phyloP scores from a whole-genome alignment of 371 early-diverging fungal species.

The Coemansia sp. region DNA sequence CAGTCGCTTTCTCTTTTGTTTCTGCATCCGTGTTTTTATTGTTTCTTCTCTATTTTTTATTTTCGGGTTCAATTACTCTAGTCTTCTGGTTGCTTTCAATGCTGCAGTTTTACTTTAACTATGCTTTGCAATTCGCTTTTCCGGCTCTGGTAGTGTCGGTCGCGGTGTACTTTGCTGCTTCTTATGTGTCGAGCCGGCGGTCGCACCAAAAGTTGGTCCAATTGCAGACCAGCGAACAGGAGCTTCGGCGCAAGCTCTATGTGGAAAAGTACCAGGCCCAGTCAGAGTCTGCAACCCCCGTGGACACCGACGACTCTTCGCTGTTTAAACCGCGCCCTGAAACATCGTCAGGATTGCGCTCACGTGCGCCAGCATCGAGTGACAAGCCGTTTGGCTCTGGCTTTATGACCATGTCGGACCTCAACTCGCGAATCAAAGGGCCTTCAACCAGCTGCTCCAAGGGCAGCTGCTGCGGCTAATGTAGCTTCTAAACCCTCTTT shows the following conservation, averaged over 20 bases:
- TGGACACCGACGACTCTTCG: not conserved
- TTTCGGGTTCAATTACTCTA: not conserved
- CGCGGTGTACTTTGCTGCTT: constrained; percentile 3
- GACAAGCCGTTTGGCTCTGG: constrained; percentile 20
- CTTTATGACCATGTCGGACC: constrained; percentile 21
- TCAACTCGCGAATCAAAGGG: constrained; percentile 19
- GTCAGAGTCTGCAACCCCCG: not conserved
- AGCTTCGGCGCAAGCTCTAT: constrained; percentile 12
- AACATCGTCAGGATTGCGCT: constrained; percentile 10
- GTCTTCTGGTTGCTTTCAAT: constrained; percentile 5
- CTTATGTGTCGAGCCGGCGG: not conserved
- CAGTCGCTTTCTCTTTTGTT: not conserved
- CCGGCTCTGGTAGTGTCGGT: constrained; percentile 25
- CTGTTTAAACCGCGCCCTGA: not conserved
- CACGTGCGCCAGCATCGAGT: constrained; percentile 18
- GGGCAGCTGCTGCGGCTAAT: constrained; percentile 36
- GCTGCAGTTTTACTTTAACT: not conserved
- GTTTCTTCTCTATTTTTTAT: not conserved
- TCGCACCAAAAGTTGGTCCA: not conserved
- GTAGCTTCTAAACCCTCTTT: not conserved
- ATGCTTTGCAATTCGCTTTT: constrained; percentile 15
- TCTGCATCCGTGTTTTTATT: too few species aligned
- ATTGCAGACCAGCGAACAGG: constrained; percentile 7
- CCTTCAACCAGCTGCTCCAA: constrained; percentile 8
- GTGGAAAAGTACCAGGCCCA: constrained; percentile 2